Percentiles rank a stretch among this genome's conserved stretches.
Evolutionary conservation across 345 rosid species (phyloP).

Genomic region (Dipteronia dyeriana): DNA sequence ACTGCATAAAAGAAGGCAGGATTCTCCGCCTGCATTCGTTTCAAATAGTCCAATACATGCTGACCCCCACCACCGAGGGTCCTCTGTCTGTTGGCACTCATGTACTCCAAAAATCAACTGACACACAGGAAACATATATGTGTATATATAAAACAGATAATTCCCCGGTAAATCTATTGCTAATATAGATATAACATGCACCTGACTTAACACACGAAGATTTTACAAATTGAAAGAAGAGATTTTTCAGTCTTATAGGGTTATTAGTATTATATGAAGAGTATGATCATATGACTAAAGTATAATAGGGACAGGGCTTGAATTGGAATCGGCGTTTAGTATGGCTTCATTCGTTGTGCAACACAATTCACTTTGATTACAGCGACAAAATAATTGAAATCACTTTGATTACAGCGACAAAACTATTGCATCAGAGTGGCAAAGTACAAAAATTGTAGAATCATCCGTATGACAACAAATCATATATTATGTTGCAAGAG

Average conservation of each 20-base stretch:
- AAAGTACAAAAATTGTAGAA: too few species aligned
- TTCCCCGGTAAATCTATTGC: not conserved
- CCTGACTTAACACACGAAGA: not conserved
- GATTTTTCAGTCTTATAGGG: not conserved
- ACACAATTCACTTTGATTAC: not conserved
- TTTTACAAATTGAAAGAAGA: too few species aligned
- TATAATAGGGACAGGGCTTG: too few species aligned
- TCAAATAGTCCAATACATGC: slow-evolving; percentile 63
- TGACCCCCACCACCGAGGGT: slow-evolving; percentile 57
- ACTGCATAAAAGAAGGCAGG: slow-evolving; percentile 64
- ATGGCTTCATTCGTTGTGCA: slow-evolving; percentile 17
- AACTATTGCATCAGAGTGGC: not conserved
- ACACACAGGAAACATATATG: not conserved
- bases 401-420: not conserved
- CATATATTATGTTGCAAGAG: not conserved
- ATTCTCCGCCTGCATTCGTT: slow-evolving; percentile 59
- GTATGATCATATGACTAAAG: not conserved
- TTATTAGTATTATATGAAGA: not conserved
- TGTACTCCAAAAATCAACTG: slow-evolving; percentile 23
- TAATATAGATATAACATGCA: not conserved
- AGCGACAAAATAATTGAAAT: not conserved
- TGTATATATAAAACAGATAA: not conserved
- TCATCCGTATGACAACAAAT: not conserved
- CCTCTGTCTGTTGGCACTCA: slow-evolving; percentile 46
- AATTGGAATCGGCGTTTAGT: not conserved